Base-by-base conservation (phyloP, 2,329 filamentous ascomycete species). In the Fonsecaea nubica region DNA sequence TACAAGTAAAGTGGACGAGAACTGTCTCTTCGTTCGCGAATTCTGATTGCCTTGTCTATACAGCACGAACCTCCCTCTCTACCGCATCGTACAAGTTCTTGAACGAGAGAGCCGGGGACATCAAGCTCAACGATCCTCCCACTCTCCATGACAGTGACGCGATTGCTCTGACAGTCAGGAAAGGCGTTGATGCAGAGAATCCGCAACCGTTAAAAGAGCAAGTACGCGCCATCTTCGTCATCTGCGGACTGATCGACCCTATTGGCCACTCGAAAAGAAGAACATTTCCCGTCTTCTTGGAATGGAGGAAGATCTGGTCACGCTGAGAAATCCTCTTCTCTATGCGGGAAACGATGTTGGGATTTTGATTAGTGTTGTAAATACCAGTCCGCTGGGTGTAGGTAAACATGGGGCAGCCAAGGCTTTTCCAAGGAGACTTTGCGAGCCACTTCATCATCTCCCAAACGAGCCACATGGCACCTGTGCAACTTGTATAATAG, bases 101-200 rank as follows among this genome's bases (percentile, higher is more conserved):
- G 35, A 57, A 48, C 12, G 74, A 50, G 68, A 74, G 8, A 74
- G 73, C 5, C 59, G 0, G 79, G 67, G 13, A 9, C n/a, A 30
- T 59, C 68, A 48, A 36, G 54, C 38, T 70, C 68, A 2, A 62
- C 33, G 6, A 70, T 9, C 35, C 50, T 54, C 5, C 68, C 66
- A 2, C 36, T 32, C 18, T 81, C 81, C 83, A 88, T 83, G 15
- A 88, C 85, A 2, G 88, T 80, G 0, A 88, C 80, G 36, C 79
- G 79, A 71, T 88, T 85, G 69, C 87, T 88, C 86, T 63, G 86
- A 82, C 4, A 90, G 87, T 0, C 87, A 88, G 33, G 84, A 80
- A 38, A 87, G 77, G 40, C 85, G 83, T 74, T 87, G 85, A 5
- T 18, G 25, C 25, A 25, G 40, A 21, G 45, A 9, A 25, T 18